A percentile compares a stretch with the other conserved stretches of the same genome.
phyloP scores from a whole-genome alignment of 768 basidiomycete species.

The Calocybe cyanea region DNA sequence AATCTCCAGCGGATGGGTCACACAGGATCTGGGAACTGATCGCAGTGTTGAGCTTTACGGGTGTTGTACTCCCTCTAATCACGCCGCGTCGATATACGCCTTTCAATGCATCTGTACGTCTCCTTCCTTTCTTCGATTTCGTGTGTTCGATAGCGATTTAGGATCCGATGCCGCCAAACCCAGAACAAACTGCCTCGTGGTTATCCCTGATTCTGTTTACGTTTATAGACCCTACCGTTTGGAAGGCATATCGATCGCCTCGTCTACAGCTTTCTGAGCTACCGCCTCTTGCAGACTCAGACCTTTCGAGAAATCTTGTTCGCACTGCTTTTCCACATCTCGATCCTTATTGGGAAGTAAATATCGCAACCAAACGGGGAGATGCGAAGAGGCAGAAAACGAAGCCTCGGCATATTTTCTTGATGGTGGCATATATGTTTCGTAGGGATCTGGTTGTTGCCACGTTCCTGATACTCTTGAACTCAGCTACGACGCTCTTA shows the following conservation, averaged over 20 bases:
- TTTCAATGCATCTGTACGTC: slow-evolving; percentile 39
- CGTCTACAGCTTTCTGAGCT: slow-evolving; percentile 49
- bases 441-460: slow-evolving; percentile 25
- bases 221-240: slow-evolving; percentile 52
- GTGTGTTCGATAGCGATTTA: slow-evolving; percentile 8
- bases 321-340: slow-evolving; percentile 21
- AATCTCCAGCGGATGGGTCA: slow-evolving; percentile 39
- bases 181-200: slow-evolving; percentile 48
- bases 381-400: slow-evolving; percentile 30
- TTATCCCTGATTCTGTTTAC: slow-evolving; percentile 39
- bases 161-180: slow-evolving; percentile 33
- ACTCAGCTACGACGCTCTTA: slow-evolving; percentile 21
- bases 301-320: slow-evolving; percentile 29
- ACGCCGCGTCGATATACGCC: slow-evolving; percentile 55
- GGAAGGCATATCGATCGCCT: slow-evolving; percentile 36
- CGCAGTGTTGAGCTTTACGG: slow-evolving; percentile 37
- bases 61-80: slow-evolving; percentile 48
- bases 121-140: background rate
- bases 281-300: slow-evolving; percentile 63
- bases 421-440: slow-evolving; percentile 35
- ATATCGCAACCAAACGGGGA: slow-evolving; percentile 27
- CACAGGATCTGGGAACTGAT: slow-evolving; percentile 55
- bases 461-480: slow-evolving; percentile 21
- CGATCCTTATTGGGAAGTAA: slow-evolving; percentile 12
- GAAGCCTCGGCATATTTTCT: slow-evolving; percentile 34